These are phyloP conservation scores for Lasiosphaeria hispida DNA, from an alignment of 495 filamentous ascomycete species.

Conservation along the genomic window DNA sequence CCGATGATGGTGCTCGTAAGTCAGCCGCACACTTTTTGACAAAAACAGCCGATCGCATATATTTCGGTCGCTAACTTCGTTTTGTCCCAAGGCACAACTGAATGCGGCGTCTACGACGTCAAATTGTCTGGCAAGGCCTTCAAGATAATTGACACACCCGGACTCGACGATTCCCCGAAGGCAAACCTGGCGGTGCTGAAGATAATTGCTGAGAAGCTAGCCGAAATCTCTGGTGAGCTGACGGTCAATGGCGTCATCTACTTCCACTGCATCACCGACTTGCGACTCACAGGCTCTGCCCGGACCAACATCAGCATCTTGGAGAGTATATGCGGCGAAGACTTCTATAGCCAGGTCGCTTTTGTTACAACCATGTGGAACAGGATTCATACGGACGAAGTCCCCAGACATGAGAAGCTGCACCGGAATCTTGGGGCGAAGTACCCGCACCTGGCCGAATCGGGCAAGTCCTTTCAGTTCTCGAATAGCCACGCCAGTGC, in stretches of 20 bases:
- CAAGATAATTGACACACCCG: not conserved
- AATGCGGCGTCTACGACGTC: not conserved
- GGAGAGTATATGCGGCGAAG: not conserved
- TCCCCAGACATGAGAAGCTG: not conserved
- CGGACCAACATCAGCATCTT: not conserved
- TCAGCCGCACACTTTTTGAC: not conserved
- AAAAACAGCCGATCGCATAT: no score
- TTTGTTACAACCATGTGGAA: conserved; percentile 5
- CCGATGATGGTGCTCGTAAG: not conserved
- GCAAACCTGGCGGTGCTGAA: not conserved
- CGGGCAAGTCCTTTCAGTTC: not conserved
- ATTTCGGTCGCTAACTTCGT: not conserved
- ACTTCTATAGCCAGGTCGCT: not conserved
- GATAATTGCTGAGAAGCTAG: not conserved
- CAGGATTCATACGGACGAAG: not conserved
- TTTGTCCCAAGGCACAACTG: not conserved
- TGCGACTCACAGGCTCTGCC: not conserved
- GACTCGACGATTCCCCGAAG: not conserved
- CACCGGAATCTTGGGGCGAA: not conserved
- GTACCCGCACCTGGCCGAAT: no score
- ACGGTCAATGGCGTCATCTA: not conserved
- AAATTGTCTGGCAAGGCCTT: not conserved
- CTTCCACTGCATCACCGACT: conserved; percentile 4
- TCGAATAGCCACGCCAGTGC: not conserved
- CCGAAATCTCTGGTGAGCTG: not conserved